Evolutionary conservation across 495 filamentous ascomycete genomes (phyloP).

Genomic region (Elasticomyces elasticus): DNA sequence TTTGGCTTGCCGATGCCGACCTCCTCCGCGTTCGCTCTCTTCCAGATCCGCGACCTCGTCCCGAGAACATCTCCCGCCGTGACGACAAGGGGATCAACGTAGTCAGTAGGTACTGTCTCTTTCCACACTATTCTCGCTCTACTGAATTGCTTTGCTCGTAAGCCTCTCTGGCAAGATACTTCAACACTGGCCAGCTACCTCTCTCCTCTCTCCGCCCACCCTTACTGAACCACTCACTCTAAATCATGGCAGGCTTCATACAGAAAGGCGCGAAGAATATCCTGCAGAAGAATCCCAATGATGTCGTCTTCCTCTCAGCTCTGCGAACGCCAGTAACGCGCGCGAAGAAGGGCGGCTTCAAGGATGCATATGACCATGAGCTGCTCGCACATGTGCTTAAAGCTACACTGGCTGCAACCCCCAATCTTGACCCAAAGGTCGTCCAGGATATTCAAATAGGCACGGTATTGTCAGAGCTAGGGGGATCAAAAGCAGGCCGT

Average conservation of each 20-base stretch:
- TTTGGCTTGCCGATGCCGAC: not conserved
- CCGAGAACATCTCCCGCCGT: not conserved
- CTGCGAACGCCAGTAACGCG: conserved; percentile 35
- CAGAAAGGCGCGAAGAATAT: conserved; percentile 63
- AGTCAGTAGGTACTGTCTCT: no score
- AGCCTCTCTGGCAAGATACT: not conserved
- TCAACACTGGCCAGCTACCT: conserved; percentile 4
- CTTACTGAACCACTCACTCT: not conserved
- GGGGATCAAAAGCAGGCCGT: conserved; percentile 80
- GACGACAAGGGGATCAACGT: no score
- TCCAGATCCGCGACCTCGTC: not conserved
- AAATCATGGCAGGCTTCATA: conserved; percentile 46
- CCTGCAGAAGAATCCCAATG: conserved; percentile 66
- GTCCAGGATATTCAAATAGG: conserved; percentile 80
- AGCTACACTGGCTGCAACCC: conserved; percentile 66
- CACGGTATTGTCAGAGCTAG: conserved; percentile 81
- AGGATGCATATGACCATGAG: conserved; percentile 84
- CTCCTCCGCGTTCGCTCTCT: not conserved
- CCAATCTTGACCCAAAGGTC: conserved; percentile 57
- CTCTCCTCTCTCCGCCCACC: conserved; percentile 3
- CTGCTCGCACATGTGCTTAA: conserved; percentile 67
- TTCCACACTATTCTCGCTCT: not conserved
- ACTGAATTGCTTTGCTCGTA: not conserved
- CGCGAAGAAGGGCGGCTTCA: conserved; percentile 55
- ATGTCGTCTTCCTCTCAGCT: conserved; percentile 61